These are phyloP conservation scores for Nitzschia putrida DNA, from an alignment of 108 stramenopile species.

Conservation along the genomic window DNA sequence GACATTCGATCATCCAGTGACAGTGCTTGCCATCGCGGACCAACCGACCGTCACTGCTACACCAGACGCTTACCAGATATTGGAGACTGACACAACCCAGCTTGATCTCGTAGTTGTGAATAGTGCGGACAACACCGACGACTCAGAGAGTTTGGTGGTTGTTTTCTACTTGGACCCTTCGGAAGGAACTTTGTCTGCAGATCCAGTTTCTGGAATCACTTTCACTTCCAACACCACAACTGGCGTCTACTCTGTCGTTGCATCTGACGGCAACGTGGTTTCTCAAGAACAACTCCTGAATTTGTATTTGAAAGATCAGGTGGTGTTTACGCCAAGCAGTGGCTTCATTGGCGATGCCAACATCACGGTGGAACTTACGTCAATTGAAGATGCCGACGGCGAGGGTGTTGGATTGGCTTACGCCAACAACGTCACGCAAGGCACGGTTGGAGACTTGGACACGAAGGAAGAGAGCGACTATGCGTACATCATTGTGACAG, in stretches of 20 bases:
- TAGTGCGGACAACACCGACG: not conserved
- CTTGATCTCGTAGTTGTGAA: not conserved
- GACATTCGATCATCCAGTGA: constrained; percentile 2
- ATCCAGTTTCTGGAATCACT: not conserved
- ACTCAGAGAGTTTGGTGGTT: not conserved
- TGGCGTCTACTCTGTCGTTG: not conserved
- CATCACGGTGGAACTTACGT: not conserved
- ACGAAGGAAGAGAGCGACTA: not conserved
- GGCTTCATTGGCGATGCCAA: not conserved
- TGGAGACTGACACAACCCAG: not conserved
- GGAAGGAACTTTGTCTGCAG: not conserved
- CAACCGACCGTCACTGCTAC: not conserved
- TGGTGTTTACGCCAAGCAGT: not conserved
- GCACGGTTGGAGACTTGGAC: not conserved
- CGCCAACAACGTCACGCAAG: not conserved
- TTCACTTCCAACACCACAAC: constrained; percentile 4
- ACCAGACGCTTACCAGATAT: not conserved
- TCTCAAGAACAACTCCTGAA: not conserved
- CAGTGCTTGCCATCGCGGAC: constrained; percentile 4
- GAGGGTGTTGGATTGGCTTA: not conserved
- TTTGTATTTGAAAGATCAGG: not conserved
- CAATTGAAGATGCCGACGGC: not conserved
- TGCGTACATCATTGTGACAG: not conserved
- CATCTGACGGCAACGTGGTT: not conserved
- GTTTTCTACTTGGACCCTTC: not conserved